These are phyloP conservation scores for Phragmites australis DNA, from an alignment of 176 grass and related monocot species.

Conservation along the genomic window DNA sequence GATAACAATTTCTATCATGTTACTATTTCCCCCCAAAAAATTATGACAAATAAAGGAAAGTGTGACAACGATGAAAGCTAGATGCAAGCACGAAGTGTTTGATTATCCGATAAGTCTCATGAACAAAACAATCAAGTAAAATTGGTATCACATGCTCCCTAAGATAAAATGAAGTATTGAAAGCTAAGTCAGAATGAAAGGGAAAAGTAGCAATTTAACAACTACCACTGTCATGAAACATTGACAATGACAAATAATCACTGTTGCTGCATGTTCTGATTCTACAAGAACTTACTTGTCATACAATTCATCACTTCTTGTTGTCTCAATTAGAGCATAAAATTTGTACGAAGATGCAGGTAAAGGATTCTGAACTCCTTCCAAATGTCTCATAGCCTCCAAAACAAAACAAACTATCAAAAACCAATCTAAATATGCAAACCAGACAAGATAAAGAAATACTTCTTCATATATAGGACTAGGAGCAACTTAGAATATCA, in stretches of 20 bases:
- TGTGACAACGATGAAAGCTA: not conserved
- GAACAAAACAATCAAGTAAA: not conserved
- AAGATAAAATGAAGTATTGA: not conserved
- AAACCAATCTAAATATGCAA: constrained; percentile 32
- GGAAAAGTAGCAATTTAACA: not conserved
- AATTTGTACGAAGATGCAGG: constrained; percentile 62
- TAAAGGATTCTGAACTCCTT: constrained; percentile 87
- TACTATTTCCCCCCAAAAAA: not conserved
- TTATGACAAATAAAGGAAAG: not conserved
- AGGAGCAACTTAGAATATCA: constrained; percentile 13
- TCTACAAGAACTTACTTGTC: constrained; percentile 68
- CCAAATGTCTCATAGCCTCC: constrained; percentile 82
- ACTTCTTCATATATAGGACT: constrained; percentile 12
- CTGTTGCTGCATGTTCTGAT: not conserved
- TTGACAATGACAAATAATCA: not conserved
- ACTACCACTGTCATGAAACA: not conserved
- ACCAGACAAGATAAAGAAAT: constrained; percentile 24
- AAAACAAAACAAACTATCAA: constrained; percentile 44
- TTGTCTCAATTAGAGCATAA: constrained; percentile 94
- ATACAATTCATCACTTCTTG: constrained; percentile 88
- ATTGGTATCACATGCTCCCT: not conserved
- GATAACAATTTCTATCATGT: not conserved
- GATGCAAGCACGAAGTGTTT: not conserved
- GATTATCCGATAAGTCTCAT: not conserved
- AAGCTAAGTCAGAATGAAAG: not conserved